Conservation (phyloP, 768 basidiomycete genomes). For the Daedalea quercina region DNA sequence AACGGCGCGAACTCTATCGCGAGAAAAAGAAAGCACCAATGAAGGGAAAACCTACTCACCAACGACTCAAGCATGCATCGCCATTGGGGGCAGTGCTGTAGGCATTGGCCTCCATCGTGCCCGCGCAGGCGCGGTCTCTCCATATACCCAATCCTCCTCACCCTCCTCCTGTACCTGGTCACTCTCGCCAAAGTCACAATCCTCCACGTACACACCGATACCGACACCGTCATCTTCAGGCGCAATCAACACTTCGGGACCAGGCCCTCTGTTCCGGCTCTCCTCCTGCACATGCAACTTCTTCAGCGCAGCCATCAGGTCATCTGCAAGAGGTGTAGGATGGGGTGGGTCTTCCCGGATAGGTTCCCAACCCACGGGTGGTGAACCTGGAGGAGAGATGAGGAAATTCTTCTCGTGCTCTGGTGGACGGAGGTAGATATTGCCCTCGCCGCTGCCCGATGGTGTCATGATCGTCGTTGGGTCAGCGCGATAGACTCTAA, state of each 20-base stretch:
- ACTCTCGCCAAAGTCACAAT: conserved; percentile 43
- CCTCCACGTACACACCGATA: conserved; percentile 74
- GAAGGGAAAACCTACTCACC: conserved; percentile 16
- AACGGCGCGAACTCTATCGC: conserved; percentile 12
- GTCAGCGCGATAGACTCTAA: conserved; percentile 72
- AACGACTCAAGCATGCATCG: conserved; percentile 7
- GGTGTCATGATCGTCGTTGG: conserved; percentile 50
- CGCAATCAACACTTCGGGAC: conserved; percentile 56
- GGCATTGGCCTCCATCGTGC: conserved; percentile 25
- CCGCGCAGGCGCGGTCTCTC: conserved; percentile 37
- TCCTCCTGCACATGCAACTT: conserved; percentile 52
- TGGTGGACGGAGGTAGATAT: conserved; percentile 68
- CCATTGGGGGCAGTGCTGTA: conserved; percentile 18
- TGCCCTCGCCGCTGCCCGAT: conserved; percentile 14
- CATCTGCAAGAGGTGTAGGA: conserved; percentile 72
- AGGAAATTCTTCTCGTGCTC: conserved; percentile 87
- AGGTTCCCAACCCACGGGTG: conserved; percentile 95
- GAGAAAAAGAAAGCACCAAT: neutral
- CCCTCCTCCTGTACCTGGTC: conserved; percentile 22
- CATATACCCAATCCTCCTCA: conserved; percentile 55
- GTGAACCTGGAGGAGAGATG: conserved; percentile 96
- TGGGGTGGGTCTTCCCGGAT: conserved; percentile 90
- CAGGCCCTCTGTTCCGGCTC: conserved; percentile 25
- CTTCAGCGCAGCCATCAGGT: conserved; percentile 74
- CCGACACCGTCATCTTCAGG: conserved; percentile 65